A percentile compares a stretch with the other conserved stretches of the same genome.
phyloP scores from a whole-genome alignment of 345 rosid species.

The Euphorbia tirucalli region DNA sequence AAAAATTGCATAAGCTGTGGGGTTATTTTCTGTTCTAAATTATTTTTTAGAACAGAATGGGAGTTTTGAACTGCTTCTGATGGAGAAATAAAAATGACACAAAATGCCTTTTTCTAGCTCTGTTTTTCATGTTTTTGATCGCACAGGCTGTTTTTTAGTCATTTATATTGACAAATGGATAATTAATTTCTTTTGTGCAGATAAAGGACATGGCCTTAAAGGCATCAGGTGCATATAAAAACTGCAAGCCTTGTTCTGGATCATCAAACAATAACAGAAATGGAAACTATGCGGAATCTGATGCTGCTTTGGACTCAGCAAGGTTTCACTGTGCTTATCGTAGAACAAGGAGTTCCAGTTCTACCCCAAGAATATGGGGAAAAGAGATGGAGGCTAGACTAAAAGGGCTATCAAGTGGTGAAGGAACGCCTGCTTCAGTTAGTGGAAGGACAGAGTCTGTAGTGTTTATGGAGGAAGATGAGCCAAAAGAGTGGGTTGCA shows the following conservation, averaged over 20 bases:
- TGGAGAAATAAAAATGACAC: neutral
- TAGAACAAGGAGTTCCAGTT: conserved; percentile 62
- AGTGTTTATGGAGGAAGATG: conserved; percentile 83
- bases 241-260: conserved; percentile 86
- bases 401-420: conserved; percentile 84
- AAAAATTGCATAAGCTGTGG: too few relatives aligned
- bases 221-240: conserved; percentile 88
- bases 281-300: conserved; percentile 52
- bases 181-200: too few relatives aligned
- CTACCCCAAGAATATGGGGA: conserved; percentile 65
- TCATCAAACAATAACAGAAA: conserved; percentile 53
- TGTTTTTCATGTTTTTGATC: too few relatives aligned
- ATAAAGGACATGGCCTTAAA: conserved; percentile 91
- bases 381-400: conserved; percentile 80
- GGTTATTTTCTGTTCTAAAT: too few relatives aligned
- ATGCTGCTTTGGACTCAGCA: conserved; percentile 61
- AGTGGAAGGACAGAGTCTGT: conserved; percentile 82
- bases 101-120: too few relatives aligned
- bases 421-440: conserved; percentile 78
- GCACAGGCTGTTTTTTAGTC: too few relatives aligned
- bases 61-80: neutral
- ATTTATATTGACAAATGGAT: too few relatives aligned
- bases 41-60: too few relatives aligned
- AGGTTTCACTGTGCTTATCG: conserved; percentile 67
- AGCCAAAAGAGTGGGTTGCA: conserved; percentile 98